These are phyloP conservation scores for Neohortaea acidophila DNA, from an alignment of 495 filamentous ascomycete genomes.

Conservation along the genomic window DNA sequence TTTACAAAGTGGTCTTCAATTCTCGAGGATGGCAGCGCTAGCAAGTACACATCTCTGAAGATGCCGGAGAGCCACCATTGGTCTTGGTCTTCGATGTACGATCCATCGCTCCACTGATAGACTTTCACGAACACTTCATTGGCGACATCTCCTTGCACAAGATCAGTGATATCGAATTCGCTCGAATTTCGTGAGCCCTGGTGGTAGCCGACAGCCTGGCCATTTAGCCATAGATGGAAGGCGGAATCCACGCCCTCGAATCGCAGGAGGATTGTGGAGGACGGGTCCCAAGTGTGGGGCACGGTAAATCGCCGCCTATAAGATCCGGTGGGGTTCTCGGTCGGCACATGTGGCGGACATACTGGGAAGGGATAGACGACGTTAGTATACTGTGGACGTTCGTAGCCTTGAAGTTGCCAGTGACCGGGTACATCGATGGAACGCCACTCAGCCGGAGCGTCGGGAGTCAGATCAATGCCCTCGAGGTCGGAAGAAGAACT, in stretches of 20 bases:
- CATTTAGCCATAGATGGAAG: conserved; percentile 14
- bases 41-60: conserved; percentile 49
- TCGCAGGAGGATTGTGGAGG: conserved; percentile 2
- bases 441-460: not conserved
- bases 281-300: not conserved
- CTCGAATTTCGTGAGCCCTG: conserved; percentile 11
- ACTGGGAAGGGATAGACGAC: conserved; percentile 4
- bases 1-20: conserved; percentile 45
- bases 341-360: not conserved
- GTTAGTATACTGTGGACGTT: conserved; percentile 4
- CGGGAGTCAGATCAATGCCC: too few species aligned
- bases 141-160: not conserved
- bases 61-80: conserved; percentile 46
- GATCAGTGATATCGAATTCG: conserved; percentile 16
- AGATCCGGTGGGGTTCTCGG: not conserved
- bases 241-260: conserved; percentile 14
- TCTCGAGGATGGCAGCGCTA: conserved; percentile 37
- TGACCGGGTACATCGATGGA: conserved; percentile 17
- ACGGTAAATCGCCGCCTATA: not conserved
- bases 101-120: conserved; percentile 11
- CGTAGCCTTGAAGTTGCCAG: conserved; percentile 2
- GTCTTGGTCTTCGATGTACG: conserved; percentile 38
- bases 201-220: conserved; percentile 8
- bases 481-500: too few species aligned
- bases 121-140: conserved; percentile 10